These are phyloP conservation scores for Ogataea angusta DNA, from an alignment of 805 yeast species.

Conservation along the genomic window DNA sequence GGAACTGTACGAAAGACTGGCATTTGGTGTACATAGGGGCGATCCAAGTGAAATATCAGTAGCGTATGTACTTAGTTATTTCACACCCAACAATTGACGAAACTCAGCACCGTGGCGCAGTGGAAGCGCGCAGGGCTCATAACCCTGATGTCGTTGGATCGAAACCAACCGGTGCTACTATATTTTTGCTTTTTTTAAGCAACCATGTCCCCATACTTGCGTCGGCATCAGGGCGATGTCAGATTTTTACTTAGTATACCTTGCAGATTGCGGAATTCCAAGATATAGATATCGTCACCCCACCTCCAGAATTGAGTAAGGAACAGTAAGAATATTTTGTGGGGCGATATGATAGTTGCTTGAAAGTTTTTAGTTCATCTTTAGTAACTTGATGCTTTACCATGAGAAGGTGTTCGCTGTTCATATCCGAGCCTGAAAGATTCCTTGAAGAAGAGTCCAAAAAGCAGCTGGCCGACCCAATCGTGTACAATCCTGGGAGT, in stretches of 20 bases:
- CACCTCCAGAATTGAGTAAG: slow-evolving; percentile 1
- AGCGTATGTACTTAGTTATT: too few species aligned
- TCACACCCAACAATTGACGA: neutral
- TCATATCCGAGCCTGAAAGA: slow-evolving; percentile 8
- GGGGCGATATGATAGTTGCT: slow-evolving; percentile 8
- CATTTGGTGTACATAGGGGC: too few species aligned
- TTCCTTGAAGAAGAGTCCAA: neutral
- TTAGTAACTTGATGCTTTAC: too few species aligned
- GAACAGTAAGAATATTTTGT: slow-evolving; percentile 5
- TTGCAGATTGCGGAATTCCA: slow-evolving; percentile 1
- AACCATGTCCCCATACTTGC: neutral
- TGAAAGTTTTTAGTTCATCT: too few species aligned
- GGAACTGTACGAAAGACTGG: too few species aligned
- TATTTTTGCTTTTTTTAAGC: slow-evolving; percentile 34
- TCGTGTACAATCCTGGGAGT: slow-evolving; percentile 16
- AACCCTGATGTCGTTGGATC: slow-evolving; percentile 98
- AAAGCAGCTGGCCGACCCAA: neutral
- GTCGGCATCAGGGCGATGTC: neutral
- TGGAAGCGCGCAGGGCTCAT: slow-evolving; percentile 99
- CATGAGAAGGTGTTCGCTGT: slow-evolving; percentile 10
- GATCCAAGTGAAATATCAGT: too few species aligned
- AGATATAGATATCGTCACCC: neutral
- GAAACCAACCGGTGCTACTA: slow-evolving; percentile 90
- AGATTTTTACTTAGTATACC: neutral
- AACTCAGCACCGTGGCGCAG: slow-evolving; percentile 90